A percentile compares a stretch with the other conserved stretches of the same genome.
These are phyloP conservation scores for Cutaneotrichosporon sp. DNA, from an alignment of 1,284 basidiomycete genomes.

Conservation along the genomic window DNA sequence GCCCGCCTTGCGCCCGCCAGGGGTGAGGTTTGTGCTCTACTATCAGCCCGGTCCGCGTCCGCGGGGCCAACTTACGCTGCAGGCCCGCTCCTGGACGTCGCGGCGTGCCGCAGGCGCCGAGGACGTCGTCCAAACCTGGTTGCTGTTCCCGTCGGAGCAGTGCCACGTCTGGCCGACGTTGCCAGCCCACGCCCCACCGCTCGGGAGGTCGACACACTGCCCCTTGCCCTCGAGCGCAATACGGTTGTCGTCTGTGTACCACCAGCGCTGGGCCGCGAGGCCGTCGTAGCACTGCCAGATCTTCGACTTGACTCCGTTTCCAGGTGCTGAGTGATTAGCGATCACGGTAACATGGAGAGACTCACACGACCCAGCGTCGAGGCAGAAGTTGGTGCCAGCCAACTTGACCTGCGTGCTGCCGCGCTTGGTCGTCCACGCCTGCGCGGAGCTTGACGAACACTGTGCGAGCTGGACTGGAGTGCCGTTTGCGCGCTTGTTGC, in stretches of 20 bases:
- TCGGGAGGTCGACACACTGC: constrained; percentile 22
- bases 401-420: constrained; percentile 21
- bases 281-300: constrained; percentile 21
- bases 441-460: constrained; percentile 22
- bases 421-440: constrained; percentile 17
- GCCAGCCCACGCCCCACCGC: constrained; percentile 11
- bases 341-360: not conserved
- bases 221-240: constrained; percentile 12
- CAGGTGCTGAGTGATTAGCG: constrained; percentile 15
- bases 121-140: constrained; percentile 19
- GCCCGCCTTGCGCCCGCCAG: constrained; percentile 43
- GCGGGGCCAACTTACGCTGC: not conserved
- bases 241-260: constrained; percentile 14
- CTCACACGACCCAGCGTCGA: constrained; percentile 1
- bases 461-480: constrained; percentile 20
- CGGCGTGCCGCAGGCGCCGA: not conserved
- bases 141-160: constrained; percentile 18
- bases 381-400: constrained; percentile 25
- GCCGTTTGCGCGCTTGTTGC: constrained; percentile 18
- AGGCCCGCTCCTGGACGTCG: not conserved
- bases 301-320: constrained; percentile 15
- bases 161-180: constrained; percentile 21
- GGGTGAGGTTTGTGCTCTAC: constrained; percentile 1
- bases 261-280: constrained; percentile 17
- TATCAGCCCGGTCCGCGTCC: not conserved